phyloP scores from a whole-genome alignment of 2,329 filamentous ascomycete species.

The Setomelanomma holmii region DNA sequence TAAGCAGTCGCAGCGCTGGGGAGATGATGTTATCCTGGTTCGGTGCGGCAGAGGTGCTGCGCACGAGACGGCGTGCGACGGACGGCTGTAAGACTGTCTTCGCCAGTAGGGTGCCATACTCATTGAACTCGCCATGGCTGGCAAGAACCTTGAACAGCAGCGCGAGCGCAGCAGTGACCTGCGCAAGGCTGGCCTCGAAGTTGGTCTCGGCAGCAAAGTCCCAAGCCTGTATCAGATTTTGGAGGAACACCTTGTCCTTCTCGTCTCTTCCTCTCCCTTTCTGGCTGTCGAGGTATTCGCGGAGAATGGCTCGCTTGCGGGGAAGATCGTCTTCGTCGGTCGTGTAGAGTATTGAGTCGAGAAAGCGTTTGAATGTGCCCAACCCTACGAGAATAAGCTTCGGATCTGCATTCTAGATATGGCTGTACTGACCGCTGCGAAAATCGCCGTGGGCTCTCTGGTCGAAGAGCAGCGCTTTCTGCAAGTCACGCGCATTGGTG shows the following conservation, averaged over 20 bases:
- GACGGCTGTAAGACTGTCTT: slow-evolving; percentile 81
- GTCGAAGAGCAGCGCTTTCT: slow-evolving; percentile 47
- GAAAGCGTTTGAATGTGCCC: slow-evolving; percentile 72
- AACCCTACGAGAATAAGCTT: slow-evolving; percentile 58
- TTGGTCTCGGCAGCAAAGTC: slow-evolving; percentile 79
- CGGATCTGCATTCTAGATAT: neutral
- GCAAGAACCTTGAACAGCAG: slow-evolving; percentile 82
- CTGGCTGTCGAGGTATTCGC: slow-evolving; percentile 71
- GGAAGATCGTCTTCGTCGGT: slow-evolving; percentile 57
- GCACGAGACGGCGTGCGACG: slow-evolving; percentile 80
- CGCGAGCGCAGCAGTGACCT: slow-evolving; percentile 80
- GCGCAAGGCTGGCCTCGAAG: slow-evolving; percentile 81
- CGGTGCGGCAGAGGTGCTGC: slow-evolving; percentile 79
- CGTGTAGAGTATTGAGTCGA: slow-evolving; percentile 68
- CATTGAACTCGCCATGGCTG: slow-evolving; percentile 73
- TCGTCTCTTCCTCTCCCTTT: slow-evolving; percentile 58
- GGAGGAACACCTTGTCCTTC: slow-evolving; percentile 69
- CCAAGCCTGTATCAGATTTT: slow-evolving; percentile 88
- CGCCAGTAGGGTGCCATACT: slow-evolving; percentile 79
- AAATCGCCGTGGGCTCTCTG: slow-evolving; percentile 41
- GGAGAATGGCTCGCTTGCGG: slow-evolving; percentile 65
- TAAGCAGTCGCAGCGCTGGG: slow-evolving; percentile 83
- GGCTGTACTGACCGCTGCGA: slow-evolving; percentile 32
- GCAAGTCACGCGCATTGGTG: slow-evolving; percentile 43
- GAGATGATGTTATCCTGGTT: slow-evolving; percentile 88